These are phyloP conservation scores for Nothopassalora personata DNA, from an alignment of 2,329 filamentous ascomycete genomes.

Conservation along the genomic window DNA sequence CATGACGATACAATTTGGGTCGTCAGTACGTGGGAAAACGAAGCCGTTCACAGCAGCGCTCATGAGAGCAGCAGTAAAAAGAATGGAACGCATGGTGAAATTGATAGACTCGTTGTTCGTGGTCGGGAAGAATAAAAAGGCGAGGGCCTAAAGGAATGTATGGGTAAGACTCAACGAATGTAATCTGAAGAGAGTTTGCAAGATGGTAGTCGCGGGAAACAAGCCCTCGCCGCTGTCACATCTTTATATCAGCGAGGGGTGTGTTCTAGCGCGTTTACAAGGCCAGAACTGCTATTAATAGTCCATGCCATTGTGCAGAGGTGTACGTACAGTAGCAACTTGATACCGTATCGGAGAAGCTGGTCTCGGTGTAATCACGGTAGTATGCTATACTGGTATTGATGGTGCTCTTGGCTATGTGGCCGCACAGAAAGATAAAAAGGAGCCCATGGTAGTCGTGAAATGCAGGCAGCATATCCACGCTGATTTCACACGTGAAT, in stretches of 20 bases:
- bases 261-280: not conserved
- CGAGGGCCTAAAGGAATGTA: not conserved
- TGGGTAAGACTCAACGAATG: not conserved
- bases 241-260: not conserved
- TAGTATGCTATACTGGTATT: not conserved
- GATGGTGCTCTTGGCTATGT: not conserved
- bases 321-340: not conserved
- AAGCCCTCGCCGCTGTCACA: not conserved
- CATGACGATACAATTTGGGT: not conserved
- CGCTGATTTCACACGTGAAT: not conserved
- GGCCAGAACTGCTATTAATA: not conserved
- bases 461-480: not conserved
- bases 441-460: not conserved
- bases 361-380: conserved; percentile 10
- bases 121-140: not conserved
- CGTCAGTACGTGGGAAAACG: conserved; percentile 4
- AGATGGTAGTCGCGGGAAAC: not conserved
- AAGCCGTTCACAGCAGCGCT: not conserved
- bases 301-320: not conserved
- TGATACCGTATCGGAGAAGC: not conserved
- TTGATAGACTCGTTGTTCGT: not conserved
- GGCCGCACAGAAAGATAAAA: not conserved
- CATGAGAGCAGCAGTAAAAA: conserved; percentile 5
- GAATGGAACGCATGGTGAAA: not conserved
- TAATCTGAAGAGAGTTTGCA: conserved; percentile 1